Percentiles rank a stretch among this genome's conserved stretches.
These are phyloP conservation scores for Colletotrichum sp. DNA, from an alignment of 2,329 filamentous ascomycete species.

Conservation along the genomic window DNA sequence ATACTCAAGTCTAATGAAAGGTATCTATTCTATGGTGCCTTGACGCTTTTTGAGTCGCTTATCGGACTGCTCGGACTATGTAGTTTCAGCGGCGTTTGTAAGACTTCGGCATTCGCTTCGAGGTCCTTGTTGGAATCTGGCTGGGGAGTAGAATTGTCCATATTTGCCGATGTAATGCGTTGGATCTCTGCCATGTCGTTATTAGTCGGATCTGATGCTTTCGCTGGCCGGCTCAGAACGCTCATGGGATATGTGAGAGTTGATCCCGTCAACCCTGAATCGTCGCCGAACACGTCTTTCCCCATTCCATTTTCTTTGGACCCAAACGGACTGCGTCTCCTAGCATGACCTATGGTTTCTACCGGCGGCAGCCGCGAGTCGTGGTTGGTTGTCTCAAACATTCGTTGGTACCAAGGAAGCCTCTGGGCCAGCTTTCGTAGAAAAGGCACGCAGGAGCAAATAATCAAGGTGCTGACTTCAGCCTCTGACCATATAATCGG, in stretches of 20 bases:
- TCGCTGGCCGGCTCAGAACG: not conserved
- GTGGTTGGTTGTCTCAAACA: slow-evolving; percentile 26
- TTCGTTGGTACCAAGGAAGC: slow-evolving; percentile 28
- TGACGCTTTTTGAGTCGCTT: not conserved
- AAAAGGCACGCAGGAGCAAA: slow-evolving; percentile 34
- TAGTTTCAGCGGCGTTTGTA: not conserved
- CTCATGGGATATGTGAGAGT: not conserved
- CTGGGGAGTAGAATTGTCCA: rapidly evolving
- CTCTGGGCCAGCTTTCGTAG: slow-evolving; percentile 29
- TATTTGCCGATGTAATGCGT: not conserved
- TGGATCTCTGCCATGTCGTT: not conserved
- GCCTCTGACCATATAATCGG: slow-evolving; percentile 33
- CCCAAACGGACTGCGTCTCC: not conserved
- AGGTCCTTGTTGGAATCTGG: not conserved
- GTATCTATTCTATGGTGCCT: not conserved
- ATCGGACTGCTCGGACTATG: not conserved
- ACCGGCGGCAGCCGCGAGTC: not conserved
- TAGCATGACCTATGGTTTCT: not conserved
- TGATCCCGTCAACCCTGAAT: not conserved
- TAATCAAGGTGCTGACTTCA: slow-evolving; percentile 30
- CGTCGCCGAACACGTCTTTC: not conserved
- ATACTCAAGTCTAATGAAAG: not conserved
- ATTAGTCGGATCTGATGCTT: not conserved
- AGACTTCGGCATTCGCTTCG: not conserved
- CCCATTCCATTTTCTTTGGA: not conserved